These are phyloP conservation scores for Thelephora aurantiotincta DNA, from an alignment of 768 basidiomycete species.

Conservation along the genomic window DNA sequence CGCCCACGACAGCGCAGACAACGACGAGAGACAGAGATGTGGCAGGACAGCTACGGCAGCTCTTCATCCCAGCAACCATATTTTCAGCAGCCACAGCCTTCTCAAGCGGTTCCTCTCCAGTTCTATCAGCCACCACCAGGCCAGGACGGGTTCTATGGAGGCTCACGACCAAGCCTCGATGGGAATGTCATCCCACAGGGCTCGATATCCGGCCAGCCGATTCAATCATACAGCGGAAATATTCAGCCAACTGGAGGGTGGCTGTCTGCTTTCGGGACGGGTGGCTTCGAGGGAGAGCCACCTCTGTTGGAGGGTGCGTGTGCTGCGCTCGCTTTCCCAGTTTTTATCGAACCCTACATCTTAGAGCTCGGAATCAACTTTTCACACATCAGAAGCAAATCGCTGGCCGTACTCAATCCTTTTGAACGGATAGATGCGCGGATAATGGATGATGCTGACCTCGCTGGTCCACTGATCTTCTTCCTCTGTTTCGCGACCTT, in stretches of 20 bases:
- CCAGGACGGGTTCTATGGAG: slow-evolving; percentile 47
- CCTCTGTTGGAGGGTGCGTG: slow-evolving; percentile 82
- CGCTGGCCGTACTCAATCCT: slow-evolving; percentile 91
- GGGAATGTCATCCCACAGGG: slow-evolving; percentile 48
- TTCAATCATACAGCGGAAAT: slow-evolving; percentile 47
- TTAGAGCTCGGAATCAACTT: slow-evolving; percentile 97
- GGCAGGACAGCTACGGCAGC: slow-evolving; percentile 51
- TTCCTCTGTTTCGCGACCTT: slow-evolving; percentile 90
- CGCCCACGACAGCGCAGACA: slow-evolving; percentile 2
- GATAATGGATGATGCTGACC: slow-evolving; percentile 99
- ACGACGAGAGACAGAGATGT: slow-evolving; percentile 31
- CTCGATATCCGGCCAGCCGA: slow-evolving; percentile 30
- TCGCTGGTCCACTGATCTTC: slow-evolving; percentile 92
- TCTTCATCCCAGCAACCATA: slow-evolving; percentile 42
- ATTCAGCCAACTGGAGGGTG: slow-evolving; percentile 67
- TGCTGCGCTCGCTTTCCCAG: slow-evolving; percentile 1
- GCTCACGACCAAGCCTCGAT: slow-evolving; percentile 65
- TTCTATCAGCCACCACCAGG: slow-evolving; percentile 60
- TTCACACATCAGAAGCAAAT: slow-evolving; percentile 86
- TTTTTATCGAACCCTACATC: not conserved
- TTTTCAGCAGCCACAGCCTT: slow-evolving; percentile 26
- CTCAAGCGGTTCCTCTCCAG: slow-evolving; percentile 49
- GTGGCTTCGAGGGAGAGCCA: slow-evolving; percentile 91
- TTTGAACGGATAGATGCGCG: slow-evolving; percentile 68
- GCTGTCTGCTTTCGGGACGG: slow-evolving; percentile 96